phyloP scores from a whole-genome alignment of 495 filamentous ascomycete genomes.

The Lentithecium fluviatile region DNA sequence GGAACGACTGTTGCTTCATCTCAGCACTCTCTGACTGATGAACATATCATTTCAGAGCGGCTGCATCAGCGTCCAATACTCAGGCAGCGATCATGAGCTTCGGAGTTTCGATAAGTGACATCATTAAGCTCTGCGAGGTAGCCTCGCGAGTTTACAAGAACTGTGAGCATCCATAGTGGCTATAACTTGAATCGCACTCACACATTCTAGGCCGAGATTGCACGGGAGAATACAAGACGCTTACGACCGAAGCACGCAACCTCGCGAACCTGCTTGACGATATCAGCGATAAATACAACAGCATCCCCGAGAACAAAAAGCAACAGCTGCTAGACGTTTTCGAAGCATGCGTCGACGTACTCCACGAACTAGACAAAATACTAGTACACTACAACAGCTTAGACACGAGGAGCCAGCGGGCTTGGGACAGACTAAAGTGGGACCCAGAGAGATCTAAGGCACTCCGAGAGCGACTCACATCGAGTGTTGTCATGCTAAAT shows the following conservation, averaged over 20 bases:
- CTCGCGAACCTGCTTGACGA: constrained; percentile 30
- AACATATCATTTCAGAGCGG: too few species aligned
- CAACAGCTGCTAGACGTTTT: constrained; percentile 18
- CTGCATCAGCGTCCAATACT: too few species aligned
- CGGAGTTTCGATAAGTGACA: constrained; percentile 21
- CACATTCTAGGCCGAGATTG: constrained; percentile 19
- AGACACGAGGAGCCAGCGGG: constrained; percentile 19
- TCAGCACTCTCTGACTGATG: too few species aligned
- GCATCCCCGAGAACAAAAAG: constrained; percentile 18
- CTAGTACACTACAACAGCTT: constrained; percentile 23
- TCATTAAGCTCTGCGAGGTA: constrained; percentile 18
- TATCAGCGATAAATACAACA: constrained; percentile 19
- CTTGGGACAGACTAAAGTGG: constrained; percentile 31
- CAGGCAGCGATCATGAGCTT: constrained; percentile 5
- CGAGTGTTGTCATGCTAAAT: constrained; percentile 30
- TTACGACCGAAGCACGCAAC: constrained; percentile 27
- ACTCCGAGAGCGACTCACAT: constrained; percentile 23
- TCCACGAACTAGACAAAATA: constrained; percentile 26
- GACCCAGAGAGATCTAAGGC: constrained; percentile 16
- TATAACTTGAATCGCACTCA: background rate
- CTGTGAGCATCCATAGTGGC: constrained; percentile 1
- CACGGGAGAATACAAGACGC: constrained; percentile 27
- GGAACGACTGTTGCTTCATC: too few species aligned
- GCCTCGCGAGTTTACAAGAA: constrained; percentile 28
- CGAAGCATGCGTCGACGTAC: constrained; percentile 20